Conservation (phyloP, 495 filamentous ascomycete genomes). For the Venustampulla echinocandica region DNA sequence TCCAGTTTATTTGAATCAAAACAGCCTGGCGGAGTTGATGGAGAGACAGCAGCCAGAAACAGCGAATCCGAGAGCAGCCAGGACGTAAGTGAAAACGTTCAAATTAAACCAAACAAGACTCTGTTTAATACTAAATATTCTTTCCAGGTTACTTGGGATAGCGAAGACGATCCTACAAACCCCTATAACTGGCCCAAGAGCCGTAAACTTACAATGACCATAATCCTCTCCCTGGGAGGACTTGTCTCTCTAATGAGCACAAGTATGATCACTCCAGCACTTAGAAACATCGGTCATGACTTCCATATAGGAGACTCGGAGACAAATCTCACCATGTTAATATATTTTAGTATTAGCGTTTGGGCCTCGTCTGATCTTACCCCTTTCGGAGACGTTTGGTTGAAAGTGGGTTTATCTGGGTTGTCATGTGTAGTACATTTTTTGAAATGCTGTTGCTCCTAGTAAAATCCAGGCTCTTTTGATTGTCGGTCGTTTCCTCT, state of each 20-base stretch:
- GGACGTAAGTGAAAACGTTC: no score
- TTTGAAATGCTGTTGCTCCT: no score
- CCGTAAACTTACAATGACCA: constrained; percentile 49
- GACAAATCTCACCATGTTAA: constrained; percentile 29
- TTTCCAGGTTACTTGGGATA: constrained; percentile 22
- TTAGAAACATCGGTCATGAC: constrained; percentile 29
- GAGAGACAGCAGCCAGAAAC: no score
- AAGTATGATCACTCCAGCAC: constrained; percentile 31
- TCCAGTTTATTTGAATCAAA: no score
- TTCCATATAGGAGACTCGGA: constrained; percentile 21
- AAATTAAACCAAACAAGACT: no score
- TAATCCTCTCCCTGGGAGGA: constrained; percentile 35
- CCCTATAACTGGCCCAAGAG: constrained; percentile 26
- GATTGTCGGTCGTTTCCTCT: constrained; percentile 59
- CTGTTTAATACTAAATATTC: no score
- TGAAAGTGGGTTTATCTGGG: constrained; percentile 60
- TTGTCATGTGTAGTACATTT: constrained; percentile 73
- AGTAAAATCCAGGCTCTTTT: constrained; percentile 64
- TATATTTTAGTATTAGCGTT: constrained; percentile 76
- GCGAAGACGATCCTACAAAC: constrained; percentile 21
- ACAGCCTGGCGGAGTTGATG: no score
- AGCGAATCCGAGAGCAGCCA: no score
- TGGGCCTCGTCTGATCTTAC: constrained; percentile 69
- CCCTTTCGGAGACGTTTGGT: constrained; percentile 65
- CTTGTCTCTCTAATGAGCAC: constrained; percentile 27